These are phyloP conservation scores for Neonectria sp. DNA, from an alignment of 2,329 filamentous ascomycete species.

Conservation along the genomic window DNA sequence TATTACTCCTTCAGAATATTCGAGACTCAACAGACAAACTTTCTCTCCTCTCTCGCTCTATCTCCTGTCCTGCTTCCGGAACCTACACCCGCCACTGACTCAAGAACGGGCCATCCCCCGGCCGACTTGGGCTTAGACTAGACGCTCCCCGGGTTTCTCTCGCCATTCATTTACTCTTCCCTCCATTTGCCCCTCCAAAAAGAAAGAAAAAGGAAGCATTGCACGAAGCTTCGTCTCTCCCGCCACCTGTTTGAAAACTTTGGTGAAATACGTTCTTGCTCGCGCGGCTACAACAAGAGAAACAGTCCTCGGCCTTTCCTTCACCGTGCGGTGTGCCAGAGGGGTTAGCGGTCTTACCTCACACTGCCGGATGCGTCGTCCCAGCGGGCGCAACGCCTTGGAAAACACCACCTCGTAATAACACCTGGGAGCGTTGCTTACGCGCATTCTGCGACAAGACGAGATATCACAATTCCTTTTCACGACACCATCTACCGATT, in stretches of 20 bases:
- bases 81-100: conserved; percentile 1
- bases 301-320: conserved; percentile 24
- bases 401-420: conserved; percentile 15
- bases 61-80: neutral
- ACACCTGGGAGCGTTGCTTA: conserved; percentile 5
- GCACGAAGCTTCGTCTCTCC: neutral
- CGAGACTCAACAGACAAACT: neutral
- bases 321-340: conserved; percentile 33
- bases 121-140: neutral
- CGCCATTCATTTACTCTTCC: neutral
- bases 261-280: neutral
- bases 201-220: neutral
- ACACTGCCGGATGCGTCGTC: conserved; percentile 27
- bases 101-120: neutral
- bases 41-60: neutral
- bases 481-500: conserved; percentile 11
- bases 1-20: neutral
- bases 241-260: neutral
- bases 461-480: conserved; percentile 23
- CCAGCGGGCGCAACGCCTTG: conserved; percentile 28
- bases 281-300: conserved; percentile 4
- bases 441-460: conserved; percentile 2
- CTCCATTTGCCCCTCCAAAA: neutral
- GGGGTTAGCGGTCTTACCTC: conserved; percentile 31
- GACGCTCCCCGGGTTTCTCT: neutral